These are phyloP conservation scores for Chaetomium sp. DNA, from an alignment of 2,329 filamentous ascomycete genomes.

Conservation along the genomic window DNA sequence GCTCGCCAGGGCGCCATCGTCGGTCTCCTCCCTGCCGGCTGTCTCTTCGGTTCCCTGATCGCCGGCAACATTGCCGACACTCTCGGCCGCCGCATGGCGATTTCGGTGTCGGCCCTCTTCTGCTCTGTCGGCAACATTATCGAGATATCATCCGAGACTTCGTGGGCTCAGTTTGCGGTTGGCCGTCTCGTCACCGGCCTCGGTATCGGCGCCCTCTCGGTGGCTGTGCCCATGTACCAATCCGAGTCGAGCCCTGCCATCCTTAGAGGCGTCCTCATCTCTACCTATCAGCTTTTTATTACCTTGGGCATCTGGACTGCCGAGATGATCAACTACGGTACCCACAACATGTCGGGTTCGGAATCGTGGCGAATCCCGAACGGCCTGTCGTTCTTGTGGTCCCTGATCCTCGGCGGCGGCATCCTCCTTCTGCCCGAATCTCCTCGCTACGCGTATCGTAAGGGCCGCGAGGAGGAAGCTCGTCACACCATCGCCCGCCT, in stretches of 20 bases:
- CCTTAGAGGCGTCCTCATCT: conserved; percentile 66
- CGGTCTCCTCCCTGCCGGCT: conserved; percentile 63
- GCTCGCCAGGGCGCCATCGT: conserved; percentile 65
- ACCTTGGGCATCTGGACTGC: conserved; percentile 67
- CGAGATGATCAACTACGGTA: conserved; percentile 65
- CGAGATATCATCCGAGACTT: conserved; percentile 57
- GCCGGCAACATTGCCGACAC: conserved; percentile 66
- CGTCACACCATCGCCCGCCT: conserved; percentile 51
- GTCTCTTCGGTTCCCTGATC: conserved; percentile 60
- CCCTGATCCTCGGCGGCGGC: conserved; percentile 57
- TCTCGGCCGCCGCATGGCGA: conserved; percentile 64
- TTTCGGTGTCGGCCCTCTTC: conserved; percentile 62
- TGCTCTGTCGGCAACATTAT: conserved; percentile 69
- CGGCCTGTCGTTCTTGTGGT: conserved; percentile 57
- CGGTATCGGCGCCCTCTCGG: conserved; percentile 66
- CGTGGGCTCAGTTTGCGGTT: conserved; percentile 67
- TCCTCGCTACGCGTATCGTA: conserved; percentile 56
- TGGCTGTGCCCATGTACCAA: conserved; percentile 72
- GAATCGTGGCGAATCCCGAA: conserved; percentile 67
- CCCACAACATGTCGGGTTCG: conserved; percentile 52
- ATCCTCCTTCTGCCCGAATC: conserved; percentile 60
- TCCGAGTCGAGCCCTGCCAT: conserved; percentile 69
- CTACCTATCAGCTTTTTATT: conserved; percentile 71
- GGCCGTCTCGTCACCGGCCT: conserved; percentile 67
- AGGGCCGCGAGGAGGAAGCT: conserved; percentile 50